Evolutionary conservation across 768 basidiomycete genomes (phyloP).

Genomic region (Holtermanniella nyarrowii): DNA sequence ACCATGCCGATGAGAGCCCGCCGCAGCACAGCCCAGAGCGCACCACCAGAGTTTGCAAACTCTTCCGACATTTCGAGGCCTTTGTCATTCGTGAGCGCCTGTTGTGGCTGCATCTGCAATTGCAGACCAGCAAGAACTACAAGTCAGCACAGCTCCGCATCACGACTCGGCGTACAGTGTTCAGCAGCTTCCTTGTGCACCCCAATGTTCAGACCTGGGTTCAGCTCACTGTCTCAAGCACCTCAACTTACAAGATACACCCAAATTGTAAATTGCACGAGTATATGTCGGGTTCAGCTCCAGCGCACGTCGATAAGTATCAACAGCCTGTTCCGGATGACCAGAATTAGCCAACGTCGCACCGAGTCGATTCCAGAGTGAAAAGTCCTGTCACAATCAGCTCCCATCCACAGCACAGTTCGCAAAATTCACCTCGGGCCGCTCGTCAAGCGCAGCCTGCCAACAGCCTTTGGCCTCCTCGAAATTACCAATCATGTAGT

Average conservation of each 20-base stretch:
- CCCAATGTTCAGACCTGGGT: constrained; percentile 82
- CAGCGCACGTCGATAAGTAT: constrained; percentile 72
- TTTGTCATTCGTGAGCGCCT: not conserved
- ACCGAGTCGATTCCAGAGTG: constrained; percentile 91
- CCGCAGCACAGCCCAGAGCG: constrained; percentile 81
- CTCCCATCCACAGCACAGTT: too few species aligned
- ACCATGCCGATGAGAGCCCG: constrained; percentile 76
- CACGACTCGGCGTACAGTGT: constrained; percentile 48
- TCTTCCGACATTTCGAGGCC: constrained; percentile 6
- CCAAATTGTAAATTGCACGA: constrained; percentile 93
- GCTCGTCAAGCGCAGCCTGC: constrained; percentile 65
- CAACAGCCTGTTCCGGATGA: constrained; percentile 78
- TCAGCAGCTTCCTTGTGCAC: constrained; percentile 92
- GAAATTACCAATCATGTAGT: constrained; percentile 78
- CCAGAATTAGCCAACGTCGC: constrained; percentile 89
- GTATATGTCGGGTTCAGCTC: constrained; percentile 89
- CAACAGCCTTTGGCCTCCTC: constrained; percentile 91
- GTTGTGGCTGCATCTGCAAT: constrained; percentile 16
- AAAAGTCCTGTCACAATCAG: constrained; percentile 88
- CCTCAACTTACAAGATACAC: constrained; percentile 76
- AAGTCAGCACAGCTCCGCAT: not conserved
- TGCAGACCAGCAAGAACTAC: constrained; percentile 33
- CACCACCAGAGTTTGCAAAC: constrained; percentile 61
- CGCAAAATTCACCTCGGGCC: constrained; percentile 53
- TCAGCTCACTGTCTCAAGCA: not conserved